phyloP scores from a whole-genome alignment of 805 yeast genomes.

The Jamesozyma rosinii region DNA sequence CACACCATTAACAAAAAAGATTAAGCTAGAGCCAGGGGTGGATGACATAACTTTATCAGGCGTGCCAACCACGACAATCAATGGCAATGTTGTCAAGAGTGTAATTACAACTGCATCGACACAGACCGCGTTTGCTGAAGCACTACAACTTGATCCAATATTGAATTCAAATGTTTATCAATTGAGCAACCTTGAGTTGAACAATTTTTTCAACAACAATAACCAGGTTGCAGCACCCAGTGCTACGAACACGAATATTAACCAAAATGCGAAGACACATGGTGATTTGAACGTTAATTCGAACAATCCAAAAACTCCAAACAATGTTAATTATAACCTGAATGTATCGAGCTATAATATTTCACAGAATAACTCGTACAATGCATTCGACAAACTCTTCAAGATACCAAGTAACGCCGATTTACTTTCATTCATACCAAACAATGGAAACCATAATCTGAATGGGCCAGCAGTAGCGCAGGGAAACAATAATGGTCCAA shows the following conservation, averaged over 20 bases:
- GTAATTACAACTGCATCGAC: constrained; percentile 4
- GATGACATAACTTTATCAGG: background rate
- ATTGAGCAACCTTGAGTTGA: constrained; percentile 18
- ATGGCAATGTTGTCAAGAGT: background rate
- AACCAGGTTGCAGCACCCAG: background rate
- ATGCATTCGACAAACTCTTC: constrained; percentile 16
- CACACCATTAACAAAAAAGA: constrained; percentile 9
- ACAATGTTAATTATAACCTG: background rate
- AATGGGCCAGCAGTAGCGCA: background rate
- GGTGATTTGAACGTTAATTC: background rate
- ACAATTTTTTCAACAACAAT: constrained; percentile 8
- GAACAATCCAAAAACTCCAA: background rate
- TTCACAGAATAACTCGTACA: constrained; percentile 2
- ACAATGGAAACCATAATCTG: background rate
- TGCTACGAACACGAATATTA: background rate
- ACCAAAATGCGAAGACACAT: background rate
- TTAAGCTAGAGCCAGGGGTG: constrained; percentile 8
- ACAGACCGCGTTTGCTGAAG: constrained; percentile 23
- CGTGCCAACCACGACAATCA: background rate
- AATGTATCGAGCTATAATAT: background rate
- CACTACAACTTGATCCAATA: constrained; percentile 28
- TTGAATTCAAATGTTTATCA: constrained; percentile 17
- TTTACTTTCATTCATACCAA: constrained; percentile 4
- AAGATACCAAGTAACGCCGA: constrained; percentile 23
- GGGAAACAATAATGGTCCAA: background rate